A percentile compares a stretch with the other conserved stretches of the same genome.
These are phyloP conservation scores for Phyllosticta citrichinensis DNA, from an alignment of 2,329 filamentous ascomycete genomes.

Conservation along the genomic window DNA sequence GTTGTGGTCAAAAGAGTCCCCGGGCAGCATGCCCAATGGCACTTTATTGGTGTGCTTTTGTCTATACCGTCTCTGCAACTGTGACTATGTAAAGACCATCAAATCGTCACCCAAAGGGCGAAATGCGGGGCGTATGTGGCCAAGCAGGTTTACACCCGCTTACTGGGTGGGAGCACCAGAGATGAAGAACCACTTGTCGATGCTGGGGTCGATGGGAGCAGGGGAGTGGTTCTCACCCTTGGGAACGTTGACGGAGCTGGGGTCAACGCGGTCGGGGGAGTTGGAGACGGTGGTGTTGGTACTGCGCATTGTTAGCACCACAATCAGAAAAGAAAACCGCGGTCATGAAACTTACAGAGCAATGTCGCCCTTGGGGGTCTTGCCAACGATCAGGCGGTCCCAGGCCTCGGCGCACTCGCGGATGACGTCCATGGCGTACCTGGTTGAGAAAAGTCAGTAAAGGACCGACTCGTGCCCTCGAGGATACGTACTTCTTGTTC, in stretches of 20 bases:
- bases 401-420: conserved; percentile 94
- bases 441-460: conserved; percentile 23
- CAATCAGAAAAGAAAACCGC: conserved; percentile 19
- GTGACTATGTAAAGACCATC: conserved; percentile 5
- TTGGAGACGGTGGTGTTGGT: conserved; percentile 69
- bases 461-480: conserved; percentile 11
- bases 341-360: conserved; percentile 56
- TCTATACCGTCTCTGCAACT: conserved; percentile 10
- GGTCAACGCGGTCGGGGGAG: conserved; percentile 62
- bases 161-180: conserved; percentile 69
- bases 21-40: background rate
- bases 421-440: conserved; percentile 90
- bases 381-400: conserved; percentile 91
- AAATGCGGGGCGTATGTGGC: background rate
- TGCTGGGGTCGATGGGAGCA: conserved; percentile 86
- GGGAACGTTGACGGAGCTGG: conserved; percentile 66
- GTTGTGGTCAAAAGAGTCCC: background rate
- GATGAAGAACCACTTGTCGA: conserved; percentile 99
- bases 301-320: conserved; percentile 37
- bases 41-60: conserved; percentile 6
- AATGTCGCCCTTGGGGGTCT: conserved; percentile 67
- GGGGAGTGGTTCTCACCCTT: conserved; percentile 68
- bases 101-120: background rate
- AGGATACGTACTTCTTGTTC: conserved; percentile 72
- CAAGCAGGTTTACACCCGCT: conserved; percentile 3